Conservation (phyloP, 257 asterid species). For the Solanum gandarillasii region DNA sequence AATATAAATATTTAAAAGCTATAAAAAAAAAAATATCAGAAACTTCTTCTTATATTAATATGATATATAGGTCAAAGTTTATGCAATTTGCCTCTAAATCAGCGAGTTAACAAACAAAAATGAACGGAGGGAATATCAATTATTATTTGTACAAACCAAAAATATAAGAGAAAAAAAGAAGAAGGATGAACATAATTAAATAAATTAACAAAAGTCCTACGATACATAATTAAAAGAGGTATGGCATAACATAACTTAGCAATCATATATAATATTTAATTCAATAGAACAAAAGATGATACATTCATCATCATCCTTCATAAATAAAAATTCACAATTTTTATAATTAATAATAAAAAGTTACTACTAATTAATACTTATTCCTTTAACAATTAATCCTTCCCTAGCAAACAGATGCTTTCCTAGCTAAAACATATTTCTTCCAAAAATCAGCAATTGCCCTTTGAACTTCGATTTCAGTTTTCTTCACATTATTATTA, state of each 20-base stretch:
- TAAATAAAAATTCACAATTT: not conserved
- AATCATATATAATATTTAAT: not conserved
- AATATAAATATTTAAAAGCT: no score
- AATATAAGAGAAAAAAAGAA: not conserved
- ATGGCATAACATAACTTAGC: not conserved
- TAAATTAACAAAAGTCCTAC: not conserved
- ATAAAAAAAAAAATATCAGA: no score
- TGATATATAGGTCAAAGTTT: not conserved
- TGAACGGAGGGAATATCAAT: not conserved
- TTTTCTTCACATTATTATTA: slow-evolving; percentile 7
- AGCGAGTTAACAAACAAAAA: not conserved
- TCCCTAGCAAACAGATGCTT: slow-evolving; percentile 1
- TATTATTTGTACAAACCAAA: not conserved
- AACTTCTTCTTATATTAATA: no score
- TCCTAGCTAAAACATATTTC: slow-evolving; percentile 14
- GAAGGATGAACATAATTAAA: not conserved
- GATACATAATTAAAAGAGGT: not conserved
- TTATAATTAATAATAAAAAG: not conserved
- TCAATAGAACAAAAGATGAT: not conserved
- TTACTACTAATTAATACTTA: not conserved
- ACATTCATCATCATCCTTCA: not conserved
- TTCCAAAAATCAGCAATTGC: slow-evolving; percentile 16
- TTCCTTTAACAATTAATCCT: not conserved
- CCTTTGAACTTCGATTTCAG: slow-evolving; percentile 13
- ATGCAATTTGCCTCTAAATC: not conserved